Base-by-base conservation (phyloP, 768 basidiomycete genomes). In the Polyporus arcularius region DNA sequence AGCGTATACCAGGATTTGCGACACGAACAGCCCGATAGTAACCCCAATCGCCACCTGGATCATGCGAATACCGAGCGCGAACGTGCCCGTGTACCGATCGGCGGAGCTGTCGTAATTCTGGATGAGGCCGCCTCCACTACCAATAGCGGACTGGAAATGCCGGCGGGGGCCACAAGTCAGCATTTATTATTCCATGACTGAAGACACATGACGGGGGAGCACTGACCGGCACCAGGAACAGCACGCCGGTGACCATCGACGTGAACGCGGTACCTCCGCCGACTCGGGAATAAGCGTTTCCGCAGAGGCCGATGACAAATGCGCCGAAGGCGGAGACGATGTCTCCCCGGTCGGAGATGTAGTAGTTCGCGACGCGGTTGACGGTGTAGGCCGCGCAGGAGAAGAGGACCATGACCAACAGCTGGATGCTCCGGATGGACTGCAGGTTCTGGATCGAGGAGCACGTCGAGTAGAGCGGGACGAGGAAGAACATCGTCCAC, bases 221-320 rank as follows among this genome's bases (percentile, higher is more conserved):
- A 76, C 90, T 72, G 71, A 94, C 93, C 49, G 93, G 92, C 11
- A 95, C 92, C 21, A 94, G 78, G 73, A 94, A 94, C 50, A 94
- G 74, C n/a, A 96, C 88, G n/a, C 90, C 90, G 2, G 92, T 90
- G n/a, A 94, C 89, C 90, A 94, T 95, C 11, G 88, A 85, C 0
- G 91, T 92, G 72, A 94, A 95, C 3, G 93, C 91, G 2, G 91
- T 93, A 54, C 91, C 92, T 31, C 86, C 80, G 59, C 87, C 78
- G 16, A 88, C 73, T 16, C 91, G 82, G 39, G 90, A 91, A 70
- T 92, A 93, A n/a, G 86, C 68, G 68, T 93, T 93, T 49, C 90
- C 92, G 39, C 92, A 79, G n/a, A 87, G 72, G 39, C 92, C 91
- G 60, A 92, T 86, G 38, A 86, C 82, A 65, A 92, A 82, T 21